Base-by-base conservation (phyloP, 2,329 filamentous ascomycete genomes). In the Lasiodiplodia hormozganensis region DNA sequence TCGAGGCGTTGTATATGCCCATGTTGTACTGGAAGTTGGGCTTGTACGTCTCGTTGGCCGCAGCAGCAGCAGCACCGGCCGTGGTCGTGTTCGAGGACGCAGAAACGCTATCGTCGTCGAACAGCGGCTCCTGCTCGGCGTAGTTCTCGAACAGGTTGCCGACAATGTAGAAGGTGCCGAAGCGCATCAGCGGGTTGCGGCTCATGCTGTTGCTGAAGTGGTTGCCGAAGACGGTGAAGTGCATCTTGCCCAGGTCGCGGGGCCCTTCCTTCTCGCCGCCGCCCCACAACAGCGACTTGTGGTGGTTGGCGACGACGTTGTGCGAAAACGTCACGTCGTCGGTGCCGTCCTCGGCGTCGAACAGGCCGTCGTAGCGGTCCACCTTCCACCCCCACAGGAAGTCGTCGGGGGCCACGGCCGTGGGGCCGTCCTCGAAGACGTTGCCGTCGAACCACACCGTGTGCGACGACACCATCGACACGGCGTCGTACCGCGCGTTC, bases 161-260 rank as follows among this genome's bases (percentile, higher is more conserved):
- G 36, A 65, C 51, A 51, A 65, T 54, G 62, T 65, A 56, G 62
- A 65, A 65, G 36, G 62, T 65, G 62, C 62, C 62, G 62, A 65
- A 65, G 62, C 62, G 62, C 62, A 65, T 65, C 16, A 65, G 62
- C 36, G 62, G 62, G 51, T 65, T 65, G 51, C 62, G 62, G 21
- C 21, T 31, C 62, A 65, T 23, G 34, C 28, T 38, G 62, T 65
- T 53, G 51, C 28, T n/a, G 38, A 65, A 65, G 62, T 47, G 62
- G 62, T 65, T 65, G 23, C 21, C 62, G 62, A 40, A 65, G 51
- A 65, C 52, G 62, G 62, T 65, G 51, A 65, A 65, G 14, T 14
- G 18, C 62, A 65, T 65, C 51, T 56, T 54, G 62, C 62, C 62
- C 21, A 65, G 21, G 62, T 65, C 62, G 51, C 51, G 62, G 5